These are phyloP conservation scores for Collybia mongolica DNA, from an alignment of 768 basidiomycete species.

Conservation along the genomic window DNA sequence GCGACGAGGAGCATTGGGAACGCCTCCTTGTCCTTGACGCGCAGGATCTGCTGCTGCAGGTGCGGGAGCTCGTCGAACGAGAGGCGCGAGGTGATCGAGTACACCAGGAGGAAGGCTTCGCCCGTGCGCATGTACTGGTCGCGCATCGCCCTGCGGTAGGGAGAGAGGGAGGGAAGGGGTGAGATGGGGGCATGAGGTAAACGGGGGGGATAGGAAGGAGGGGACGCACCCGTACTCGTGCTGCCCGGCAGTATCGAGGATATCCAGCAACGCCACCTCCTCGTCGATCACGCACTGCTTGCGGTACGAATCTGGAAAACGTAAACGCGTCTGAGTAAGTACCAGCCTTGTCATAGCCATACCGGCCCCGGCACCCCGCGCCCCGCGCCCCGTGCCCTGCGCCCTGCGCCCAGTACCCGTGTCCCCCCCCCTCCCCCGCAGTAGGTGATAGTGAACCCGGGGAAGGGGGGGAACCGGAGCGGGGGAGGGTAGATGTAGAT, in stretches of 20 bases:
- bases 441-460: too few species aligned
- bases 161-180: too few species aligned
- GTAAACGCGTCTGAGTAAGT: neutral
- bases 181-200: too few species aligned
- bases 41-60: conserved; percentile 94
- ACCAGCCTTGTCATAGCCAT: neutral
- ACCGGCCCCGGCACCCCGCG: too few species aligned
- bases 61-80: conserved; percentile 96
- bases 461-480: too few species aligned
- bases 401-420: too few species aligned
- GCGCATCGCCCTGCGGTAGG: conserved; percentile 95
- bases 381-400: too few species aligned
- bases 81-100: conserved; percentile 96
- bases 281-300: too few species aligned
- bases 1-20: conserved; percentile 96
- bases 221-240: too few species aligned
- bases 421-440: too few species aligned
- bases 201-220: neutral
- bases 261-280: conserved; percentile 1
- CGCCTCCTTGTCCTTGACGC: conserved; percentile 94
- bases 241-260: neutral
- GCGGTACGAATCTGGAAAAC: conserved; percentile 73
- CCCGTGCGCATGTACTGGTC: conserved; percentile 99
- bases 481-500: too few species aligned
- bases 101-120: conserved; percentile 96